These are phyloP conservation scores for Avena sativa DNA, from an alignment of 176 grass and related monocot genomes.

Conservation along the genomic window DNA sequence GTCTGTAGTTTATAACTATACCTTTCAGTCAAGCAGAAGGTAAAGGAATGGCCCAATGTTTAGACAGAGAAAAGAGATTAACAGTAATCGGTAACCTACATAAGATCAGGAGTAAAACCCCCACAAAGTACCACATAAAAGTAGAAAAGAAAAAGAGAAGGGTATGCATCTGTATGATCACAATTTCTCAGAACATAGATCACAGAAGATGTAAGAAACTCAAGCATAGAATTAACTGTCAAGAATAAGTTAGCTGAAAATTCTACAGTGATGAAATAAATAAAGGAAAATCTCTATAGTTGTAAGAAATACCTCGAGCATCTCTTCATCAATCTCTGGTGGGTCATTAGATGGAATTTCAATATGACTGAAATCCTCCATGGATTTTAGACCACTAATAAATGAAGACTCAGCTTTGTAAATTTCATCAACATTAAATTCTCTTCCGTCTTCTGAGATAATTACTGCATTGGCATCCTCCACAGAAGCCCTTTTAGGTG, in stretches of 20 bases:
- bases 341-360: slow-evolving; percentile 80
- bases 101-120: neutral
- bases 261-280: slow-evolving; percentile 1
- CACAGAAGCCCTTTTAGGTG: slow-evolving; percentile 62
- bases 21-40: neutral
- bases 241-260: neutral
- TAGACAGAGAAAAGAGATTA: neutral
- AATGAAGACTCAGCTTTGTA: slow-evolving; percentile 83
- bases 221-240: neutral
- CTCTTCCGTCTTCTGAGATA: slow-evolving; percentile 71
- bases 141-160: neutral
- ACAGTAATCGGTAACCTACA: neutral
- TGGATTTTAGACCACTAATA: slow-evolving; percentile 72
- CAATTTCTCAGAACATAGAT: neutral
- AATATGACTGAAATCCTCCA: slow-evolving; percentile 84
- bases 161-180: neutral
- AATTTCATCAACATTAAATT: slow-evolving; percentile 86
- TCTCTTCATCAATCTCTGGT: slow-evolving; percentile 69
- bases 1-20: neutral
- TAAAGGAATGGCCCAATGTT: neutral
- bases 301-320: slow-evolving; percentile 53
- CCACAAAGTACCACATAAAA: neutral
- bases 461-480: slow-evolving; percentile 62
- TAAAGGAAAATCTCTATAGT: neutral
- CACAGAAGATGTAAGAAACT: neutral